Evolutionary conservation across 805 yeast genomes (phyloP).

Genomic region (Lipomyces spencermartinsiae): DNA sequence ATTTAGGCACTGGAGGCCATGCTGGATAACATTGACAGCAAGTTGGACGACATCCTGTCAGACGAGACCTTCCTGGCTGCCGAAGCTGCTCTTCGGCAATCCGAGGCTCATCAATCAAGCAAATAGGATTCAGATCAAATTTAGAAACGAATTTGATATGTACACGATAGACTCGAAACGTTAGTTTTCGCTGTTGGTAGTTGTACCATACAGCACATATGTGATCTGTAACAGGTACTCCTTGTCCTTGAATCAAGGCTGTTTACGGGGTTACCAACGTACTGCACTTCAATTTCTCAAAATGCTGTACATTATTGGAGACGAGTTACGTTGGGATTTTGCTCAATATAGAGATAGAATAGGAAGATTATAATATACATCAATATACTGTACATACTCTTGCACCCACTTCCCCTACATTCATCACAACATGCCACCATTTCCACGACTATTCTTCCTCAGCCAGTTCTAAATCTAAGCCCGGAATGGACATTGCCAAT

Average conservation of each 20-base stretch:
- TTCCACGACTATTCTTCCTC: constrained; percentile 13
- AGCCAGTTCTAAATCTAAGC: constrained; percentile 22
- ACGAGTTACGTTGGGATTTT: not conserved
- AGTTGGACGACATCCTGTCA: constrained; percentile 32
- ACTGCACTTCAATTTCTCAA: too few species aligned
- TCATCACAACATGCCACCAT: not conserved
- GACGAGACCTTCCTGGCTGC: constrained; percentile 35
- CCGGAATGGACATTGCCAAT: constrained; percentile 50
- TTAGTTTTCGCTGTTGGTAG: not conserved
- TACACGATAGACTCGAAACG: not conserved
- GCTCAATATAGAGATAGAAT: not conserved
- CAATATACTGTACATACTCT: constrained; percentile 11
- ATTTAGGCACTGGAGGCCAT: constrained; percentile 32
- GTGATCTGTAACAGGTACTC: not conserved
- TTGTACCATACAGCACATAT: not conserved
- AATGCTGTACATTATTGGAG: not conserved
- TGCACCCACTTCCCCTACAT: not conserved
- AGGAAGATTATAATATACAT: not conserved
- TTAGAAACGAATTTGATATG: not conserved
- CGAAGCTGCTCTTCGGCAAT: constrained; percentile 30
- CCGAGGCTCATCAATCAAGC: constrained; percentile 11
- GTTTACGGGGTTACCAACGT: too few species aligned
- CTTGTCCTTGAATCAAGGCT: not conserved
- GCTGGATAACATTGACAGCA: constrained; percentile 36
- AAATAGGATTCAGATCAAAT: not conserved